Conservation (phyloP, 352 stramenopile species). For the Phytophthora quininea region DNA sequence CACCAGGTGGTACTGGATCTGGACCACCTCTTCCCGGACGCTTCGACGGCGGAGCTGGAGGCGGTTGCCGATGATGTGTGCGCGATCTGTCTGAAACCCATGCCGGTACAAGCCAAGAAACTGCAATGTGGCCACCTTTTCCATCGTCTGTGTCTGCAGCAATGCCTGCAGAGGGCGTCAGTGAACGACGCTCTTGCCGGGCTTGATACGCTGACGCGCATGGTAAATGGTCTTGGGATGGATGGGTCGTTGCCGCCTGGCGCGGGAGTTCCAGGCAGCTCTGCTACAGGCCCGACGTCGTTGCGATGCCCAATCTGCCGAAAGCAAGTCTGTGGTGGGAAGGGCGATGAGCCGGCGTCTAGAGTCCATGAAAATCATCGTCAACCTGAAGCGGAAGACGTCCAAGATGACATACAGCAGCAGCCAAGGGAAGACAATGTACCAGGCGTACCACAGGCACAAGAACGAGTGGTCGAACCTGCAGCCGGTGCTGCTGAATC, state of each 20-base stretch:
- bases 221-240: conserved; percentile 42
- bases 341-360: conserved; percentile 23
- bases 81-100: conserved; percentile 79
- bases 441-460: conserved; percentile 14
- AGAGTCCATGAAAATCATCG: conserved; percentile 5
- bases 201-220: conserved; percentile 32
- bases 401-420: conserved; percentile 2
- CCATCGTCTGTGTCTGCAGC: conserved; percentile 72
- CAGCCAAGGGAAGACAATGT: conserved; percentile 16
- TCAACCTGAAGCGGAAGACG: conserved; percentile 25
- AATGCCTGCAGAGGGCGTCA: conserved; percentile 76
- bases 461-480: no score
- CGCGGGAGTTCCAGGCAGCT: conserved; percentile 8
- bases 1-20: conserved; percentile 73
- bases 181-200: conserved; percentile 61
- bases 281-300: conserved; percentile 23
- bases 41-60: conserved; percentile 55
- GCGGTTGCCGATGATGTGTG: conserved; percentile 77
- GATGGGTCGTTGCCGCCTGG: conserved; percentile 22
- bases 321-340: conserved; percentile 59
- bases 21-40: conserved; percentile 67
- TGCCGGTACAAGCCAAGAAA: conserved; percentile 74
- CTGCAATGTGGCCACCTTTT: conserved; percentile 77
- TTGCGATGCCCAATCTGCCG: conserved; percentile 70
- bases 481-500: no score